These are phyloP conservation scores for Mortierella claussenii DNA, from an alignment of 192 early-diverging fungal species.

Conservation along the genomic window DNA sequence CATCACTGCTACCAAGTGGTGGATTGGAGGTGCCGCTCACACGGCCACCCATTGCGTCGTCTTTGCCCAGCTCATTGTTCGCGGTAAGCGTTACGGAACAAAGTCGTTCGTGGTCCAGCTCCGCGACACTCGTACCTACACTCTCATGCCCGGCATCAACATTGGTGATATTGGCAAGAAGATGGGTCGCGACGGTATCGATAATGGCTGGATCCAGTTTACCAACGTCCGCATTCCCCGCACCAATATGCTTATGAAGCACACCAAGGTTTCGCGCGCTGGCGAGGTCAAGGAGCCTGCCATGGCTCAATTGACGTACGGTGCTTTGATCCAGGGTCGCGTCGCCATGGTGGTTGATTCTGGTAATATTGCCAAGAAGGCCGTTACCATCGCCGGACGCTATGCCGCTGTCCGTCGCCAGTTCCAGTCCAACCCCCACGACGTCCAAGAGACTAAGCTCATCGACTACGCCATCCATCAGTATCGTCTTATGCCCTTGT, in stretches of 20 bases:
- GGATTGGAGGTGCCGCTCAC: slow-evolving; percentile 94
- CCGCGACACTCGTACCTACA: slow-evolving; percentile 80
- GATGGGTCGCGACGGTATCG: slow-evolving; percentile 89
- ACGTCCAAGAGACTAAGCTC: slow-evolving; percentile 82
- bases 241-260: slow-evolving; percentile 91
- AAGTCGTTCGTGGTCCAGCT: slow-evolving; percentile 91
- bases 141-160: slow-evolving; percentile 81
- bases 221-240: slow-evolving; percentile 90
- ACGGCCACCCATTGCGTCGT: slow-evolving; percentile 84
- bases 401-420: slow-evolving; percentile 93
- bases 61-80: slow-evolving; percentile 85
- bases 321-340: slow-evolving; percentile 84
- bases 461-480: slow-evolving; percentile 94
- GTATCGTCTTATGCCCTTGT: slow-evolving; percentile 87
- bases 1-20: slow-evolving; percentile 92
- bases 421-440: slow-evolving; percentile 71
- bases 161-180: slow-evolving; percentile 95
- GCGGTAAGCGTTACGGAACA: slow-evolving; percentile 82
- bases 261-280: slow-evolving; percentile 83
- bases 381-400: slow-evolving; percentile 90
- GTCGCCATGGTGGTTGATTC: slow-evolving; percentile 85
- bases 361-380: slow-evolving; percentile 87
- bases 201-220: slow-evolving; percentile 94
- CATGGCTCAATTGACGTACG: slow-evolving; percentile 85
- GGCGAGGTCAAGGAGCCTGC: slow-evolving; percentile 83